Conservation (phyloP, 2,329 filamentous ascomycete species). For the Boeremia lycopersici region DNA sequence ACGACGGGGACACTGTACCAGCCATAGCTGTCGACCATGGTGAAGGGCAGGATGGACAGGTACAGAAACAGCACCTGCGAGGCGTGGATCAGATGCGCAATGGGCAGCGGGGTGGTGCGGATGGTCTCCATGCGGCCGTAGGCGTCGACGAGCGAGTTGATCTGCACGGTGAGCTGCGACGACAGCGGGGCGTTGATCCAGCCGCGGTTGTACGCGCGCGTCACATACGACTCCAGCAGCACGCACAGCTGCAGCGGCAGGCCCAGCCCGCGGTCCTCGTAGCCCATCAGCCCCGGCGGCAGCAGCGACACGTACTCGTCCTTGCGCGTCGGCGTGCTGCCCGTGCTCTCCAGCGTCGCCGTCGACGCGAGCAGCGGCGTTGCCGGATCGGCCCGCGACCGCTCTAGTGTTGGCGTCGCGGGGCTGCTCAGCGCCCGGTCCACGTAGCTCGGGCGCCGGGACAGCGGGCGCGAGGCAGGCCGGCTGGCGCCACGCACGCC, state of each 20-base stretch:
- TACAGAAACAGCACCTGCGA: constrained; percentile 68
- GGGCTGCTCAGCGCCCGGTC: constrained; percentile 21
- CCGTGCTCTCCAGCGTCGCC: constrained; percentile 27
- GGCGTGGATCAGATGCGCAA: constrained; percentile 69
- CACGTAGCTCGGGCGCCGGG: constrained; percentile 36
- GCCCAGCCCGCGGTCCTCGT: constrained; percentile 64
- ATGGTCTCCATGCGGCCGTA: constrained; percentile 71
- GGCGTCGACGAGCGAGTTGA: constrained; percentile 62
- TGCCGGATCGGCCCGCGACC: constrained; percentile 10
- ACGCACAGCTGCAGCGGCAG: constrained; percentile 66
- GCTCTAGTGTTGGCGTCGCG: constrained; percentile 11
- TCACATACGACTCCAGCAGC: constrained; percentile 65
- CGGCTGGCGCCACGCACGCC: constrained; percentile 18
- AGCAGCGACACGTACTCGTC: constrained; percentile 60
- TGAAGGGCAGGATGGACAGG: constrained; percentile 65
- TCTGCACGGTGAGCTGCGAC: constrained; percentile 62
- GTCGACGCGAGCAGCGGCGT: constrained; percentile 20
- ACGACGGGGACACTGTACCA: constrained; percentile 68
- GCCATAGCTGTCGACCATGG: constrained; percentile 66
- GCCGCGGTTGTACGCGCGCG: constrained; percentile 59
- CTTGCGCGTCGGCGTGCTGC: constrained; percentile 41
- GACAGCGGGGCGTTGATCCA: constrained; percentile 67
- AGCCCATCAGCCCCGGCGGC: constrained; percentile 56
- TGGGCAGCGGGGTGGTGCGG: constrained; percentile 66
- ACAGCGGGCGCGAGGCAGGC: constrained; percentile 16